A percentile compares a stretch with the other conserved stretches of the same genome.
These are phyloP conservation scores for Cichorium intybus DNA, from an alignment of 140 eudicot species.

Conservation along the genomic window DNA sequence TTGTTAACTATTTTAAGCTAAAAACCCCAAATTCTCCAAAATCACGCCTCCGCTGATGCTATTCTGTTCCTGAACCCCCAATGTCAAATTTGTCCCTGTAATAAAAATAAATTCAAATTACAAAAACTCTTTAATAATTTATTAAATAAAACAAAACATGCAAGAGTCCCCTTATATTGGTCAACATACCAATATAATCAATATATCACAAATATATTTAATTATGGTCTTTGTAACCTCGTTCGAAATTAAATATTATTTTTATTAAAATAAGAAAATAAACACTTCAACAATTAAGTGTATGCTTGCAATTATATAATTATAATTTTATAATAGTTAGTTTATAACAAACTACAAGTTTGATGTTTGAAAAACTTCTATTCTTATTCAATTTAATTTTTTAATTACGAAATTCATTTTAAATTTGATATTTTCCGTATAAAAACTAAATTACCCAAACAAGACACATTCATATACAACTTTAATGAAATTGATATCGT, in stretches of 20 bases:
- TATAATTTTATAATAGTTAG: not conserved
- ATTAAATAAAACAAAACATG: not conserved
- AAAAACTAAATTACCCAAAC: not conserved
- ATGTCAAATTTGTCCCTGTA: conserved; percentile 18
- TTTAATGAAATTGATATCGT: not conserved
- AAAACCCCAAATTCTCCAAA: conserved; percentile 9
- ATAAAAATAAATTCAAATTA: conserved; percentile 3
- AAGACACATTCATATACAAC: not conserved
- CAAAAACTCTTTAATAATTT: too few species aligned
- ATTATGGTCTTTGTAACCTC: not conserved
- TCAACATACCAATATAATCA: not conserved
- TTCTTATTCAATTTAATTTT: not conserved
- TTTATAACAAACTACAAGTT: not conserved
- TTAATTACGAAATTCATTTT: not conserved
- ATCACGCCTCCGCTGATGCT: conserved; percentile 12
- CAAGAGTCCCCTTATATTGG: not conserved
- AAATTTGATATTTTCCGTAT: not conserved
- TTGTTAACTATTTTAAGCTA: conserved; percentile 23
- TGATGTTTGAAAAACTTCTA: not conserved
- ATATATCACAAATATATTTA: not conserved
- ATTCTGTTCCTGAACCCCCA: conserved; percentile 9
- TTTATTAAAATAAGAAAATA: not conserved
- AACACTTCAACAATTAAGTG: not conserved
- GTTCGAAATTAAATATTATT: not conserved
- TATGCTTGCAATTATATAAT: not conserved